phyloP scores from a whole-genome alignment of 2,329 filamentous ascomycete species.

The Alternaria sp. region DNA sequence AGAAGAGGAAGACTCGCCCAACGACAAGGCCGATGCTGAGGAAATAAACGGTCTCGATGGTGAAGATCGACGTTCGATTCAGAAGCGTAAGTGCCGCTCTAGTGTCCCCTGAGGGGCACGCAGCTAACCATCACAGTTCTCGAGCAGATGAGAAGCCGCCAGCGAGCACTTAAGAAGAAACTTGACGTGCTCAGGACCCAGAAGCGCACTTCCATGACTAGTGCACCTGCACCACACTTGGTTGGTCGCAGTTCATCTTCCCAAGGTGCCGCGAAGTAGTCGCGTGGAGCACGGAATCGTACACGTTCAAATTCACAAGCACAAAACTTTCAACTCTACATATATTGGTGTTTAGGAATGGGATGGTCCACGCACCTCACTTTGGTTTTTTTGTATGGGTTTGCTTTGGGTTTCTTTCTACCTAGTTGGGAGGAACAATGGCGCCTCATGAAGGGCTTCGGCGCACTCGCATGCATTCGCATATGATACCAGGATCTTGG shows the following conservation, averaged over 20 bases:
- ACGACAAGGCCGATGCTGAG: slow-evolving; percentile 59
- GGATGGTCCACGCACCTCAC: not conserved
- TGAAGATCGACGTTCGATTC: slow-evolving; percentile 76
- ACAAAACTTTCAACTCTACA: slow-evolving; percentile 8
- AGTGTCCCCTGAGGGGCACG: not conserved
- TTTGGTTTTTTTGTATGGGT: not conserved
- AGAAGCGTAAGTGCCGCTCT: slow-evolving; percentile 68
- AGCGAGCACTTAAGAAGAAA: slow-evolving; percentile 57
- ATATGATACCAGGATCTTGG: slow-evolving; percentile 34
- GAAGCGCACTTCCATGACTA: slow-evolving; percentile 49
- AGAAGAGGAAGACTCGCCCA: slow-evolving; percentile 69
- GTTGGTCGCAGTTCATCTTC: slow-evolving; percentile 46
- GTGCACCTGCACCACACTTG: slow-evolving; percentile 41
- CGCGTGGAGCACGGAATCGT: not conserved
- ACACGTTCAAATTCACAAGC: slow-evolving; percentile 1
- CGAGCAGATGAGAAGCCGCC: slow-evolving; percentile 56
- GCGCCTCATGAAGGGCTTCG: slow-evolving; percentile 5
- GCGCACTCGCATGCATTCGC: slow-evolving; percentile 25
- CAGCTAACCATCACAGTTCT: slow-evolving; percentile 54
- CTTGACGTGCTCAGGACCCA: slow-evolving; percentile 53
- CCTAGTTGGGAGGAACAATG: slow-evolving; percentile 1
- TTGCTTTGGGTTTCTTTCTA: slow-evolving; percentile 1
- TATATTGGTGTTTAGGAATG: slow-evolving; percentile 7
- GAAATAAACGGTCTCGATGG: slow-evolving; percentile 66
- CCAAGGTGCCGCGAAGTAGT: slow-evolving; percentile 31